Evolutionary conservation across 2,329 filamentous ascomycete species (phyloP), one percentile per base, ranked within the genome.

Genomic region (Fonsecaea erecta): DNA sequence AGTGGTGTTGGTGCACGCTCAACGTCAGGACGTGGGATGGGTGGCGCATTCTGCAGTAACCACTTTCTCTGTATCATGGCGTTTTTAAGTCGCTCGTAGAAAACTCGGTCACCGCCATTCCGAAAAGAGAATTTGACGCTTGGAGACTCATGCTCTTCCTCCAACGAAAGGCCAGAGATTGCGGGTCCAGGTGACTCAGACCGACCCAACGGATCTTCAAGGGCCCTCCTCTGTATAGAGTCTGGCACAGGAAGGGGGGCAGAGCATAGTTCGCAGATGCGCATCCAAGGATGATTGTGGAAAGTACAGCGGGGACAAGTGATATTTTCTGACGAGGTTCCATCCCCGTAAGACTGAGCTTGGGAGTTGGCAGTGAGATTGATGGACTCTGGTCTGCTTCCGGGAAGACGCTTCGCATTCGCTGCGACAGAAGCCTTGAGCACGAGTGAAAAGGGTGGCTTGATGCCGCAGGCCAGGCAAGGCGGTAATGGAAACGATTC

Each of bases 51-150:
- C 62, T 95, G 90, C 0, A 97, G 83, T 2, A 99, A 84, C 95
- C 95, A 99, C 82, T 98, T 98, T 14, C 95, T 87, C 76, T 99
- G 95, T 1, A 93, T 88, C 77, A 98, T 86, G 8, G 93, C 90
- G 6, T 88, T 88, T 74, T 96, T 98, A 1, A 99, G 82, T 54
- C 93, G 86, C 72, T 98, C 95, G 71, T 91, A 88, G 70, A 99
- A 97, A 5, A 92, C 89, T 77, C 93, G 94, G 66, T 93, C 94
- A 0, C 95, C 95, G 9, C 71, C 71, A 35, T 83, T 86, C 34
- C 95, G 89, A 72, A 99, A 99, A 0, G 95, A 98, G 43, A 99
- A 81, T 75, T 97, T 99, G 72, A 98, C 87, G 68, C 86, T 89
- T 69, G 96, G 92, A 1, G 84, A 84, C 2, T 84, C 85, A 57